A percentile compares a stretch with the other conserved stretches of the same genome.
These are phyloP conservation scores for Corynascus novoguineensis DNA, from an alignment of 495 filamentous ascomycete genomes.

Conservation along the genomic window DNA sequence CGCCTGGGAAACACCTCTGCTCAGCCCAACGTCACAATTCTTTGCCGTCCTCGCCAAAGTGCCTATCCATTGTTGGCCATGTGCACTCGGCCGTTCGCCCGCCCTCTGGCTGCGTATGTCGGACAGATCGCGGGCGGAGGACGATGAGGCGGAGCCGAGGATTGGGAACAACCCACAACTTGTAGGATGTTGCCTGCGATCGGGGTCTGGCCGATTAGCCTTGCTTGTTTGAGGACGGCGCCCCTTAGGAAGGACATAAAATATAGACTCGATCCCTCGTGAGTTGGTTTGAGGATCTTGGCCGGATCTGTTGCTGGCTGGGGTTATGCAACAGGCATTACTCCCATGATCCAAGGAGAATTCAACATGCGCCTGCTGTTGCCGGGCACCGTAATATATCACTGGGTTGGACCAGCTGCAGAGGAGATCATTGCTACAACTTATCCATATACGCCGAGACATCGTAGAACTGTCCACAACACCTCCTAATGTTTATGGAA, in stretches of 20 bases:
- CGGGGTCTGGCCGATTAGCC: conserved; percentile 48
- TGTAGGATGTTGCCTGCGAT: conserved; percentile 46
- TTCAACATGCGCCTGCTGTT: conserved; percentile 43
- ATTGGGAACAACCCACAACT: conserved; percentile 37
- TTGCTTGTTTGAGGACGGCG: conserved; percentile 37
- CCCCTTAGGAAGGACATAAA: conserved; percentile 49
- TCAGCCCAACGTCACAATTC: too few relatives aligned
- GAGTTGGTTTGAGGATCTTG: conserved; percentile 40
- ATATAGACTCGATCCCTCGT: conserved; percentile 33
- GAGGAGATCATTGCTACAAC: conserved; percentile 21
- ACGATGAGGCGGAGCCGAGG: neutral
- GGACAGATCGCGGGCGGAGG: neutral
- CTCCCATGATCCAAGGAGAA: conserved; percentile 45
- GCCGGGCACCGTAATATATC: conserved; percentile 41
- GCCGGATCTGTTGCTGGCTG: conserved; percentile 28
- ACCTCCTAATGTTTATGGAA: conserved; percentile 49
- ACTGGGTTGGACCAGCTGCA: conserved; percentile 43
- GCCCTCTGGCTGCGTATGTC: neutral
- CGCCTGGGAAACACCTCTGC: too few relatives aligned
- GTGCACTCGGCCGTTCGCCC: neutral
- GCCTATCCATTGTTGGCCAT: neutral
- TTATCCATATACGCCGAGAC: conserved; percentile 56
- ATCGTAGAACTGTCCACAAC: conserved; percentile 56
- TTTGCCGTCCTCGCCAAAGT: too few relatives aligned
- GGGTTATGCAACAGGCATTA: conserved; percentile 29